Conservation (phyloP, 495 filamentous ascomycete genomes). For the Acidiella bohemica region DNA sequence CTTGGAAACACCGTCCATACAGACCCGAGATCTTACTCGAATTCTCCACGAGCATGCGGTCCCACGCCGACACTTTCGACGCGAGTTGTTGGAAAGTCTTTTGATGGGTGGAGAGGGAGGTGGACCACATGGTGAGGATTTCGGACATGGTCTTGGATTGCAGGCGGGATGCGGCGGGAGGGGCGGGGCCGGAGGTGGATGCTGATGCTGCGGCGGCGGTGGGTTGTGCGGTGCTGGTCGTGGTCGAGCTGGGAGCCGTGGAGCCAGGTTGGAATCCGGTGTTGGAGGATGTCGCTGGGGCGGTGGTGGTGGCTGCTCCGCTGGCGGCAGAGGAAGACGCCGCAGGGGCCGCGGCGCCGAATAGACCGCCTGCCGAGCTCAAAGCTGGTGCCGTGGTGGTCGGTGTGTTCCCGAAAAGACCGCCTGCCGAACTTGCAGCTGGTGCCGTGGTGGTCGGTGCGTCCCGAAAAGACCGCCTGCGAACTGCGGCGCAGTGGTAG, state of each 20-base stretch:
- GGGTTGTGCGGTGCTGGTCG: constrained; percentile 21
- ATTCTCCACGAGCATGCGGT: constrained; percentile 80
- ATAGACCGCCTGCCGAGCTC: not conserved
- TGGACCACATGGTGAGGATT: constrained; percentile 95
- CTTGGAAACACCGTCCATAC: constrained; percentile 74
- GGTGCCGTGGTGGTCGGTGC: too few relatives aligned
- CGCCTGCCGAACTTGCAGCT: not conserved
- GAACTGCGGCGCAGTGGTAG: not conserved
- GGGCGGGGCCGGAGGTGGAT: constrained; percentile 55
- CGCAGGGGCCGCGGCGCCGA: not conserved
- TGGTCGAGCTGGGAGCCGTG: not conserved
- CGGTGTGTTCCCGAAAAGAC: not conserved
- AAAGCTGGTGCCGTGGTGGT: not conserved
- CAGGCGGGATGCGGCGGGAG: constrained; percentile 67
- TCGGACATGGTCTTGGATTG: constrained; percentile 99
- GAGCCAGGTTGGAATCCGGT: not conserved
- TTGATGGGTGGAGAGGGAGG: constrained; percentile 87
- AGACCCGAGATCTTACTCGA: constrained; percentile 83
- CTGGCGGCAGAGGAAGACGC: not conserved
- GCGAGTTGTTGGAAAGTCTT: constrained; percentile 89
- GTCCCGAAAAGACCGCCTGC: not conserved
- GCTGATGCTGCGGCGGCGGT: constrained; percentile 22
- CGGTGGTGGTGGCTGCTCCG: not conserved
- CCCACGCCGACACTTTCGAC: constrained; percentile 75
- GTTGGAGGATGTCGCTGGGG: too few relatives aligned